Base-by-base conservation (phyloP, 345 rosid species). In the Bretschneidera sinensis region DNA sequence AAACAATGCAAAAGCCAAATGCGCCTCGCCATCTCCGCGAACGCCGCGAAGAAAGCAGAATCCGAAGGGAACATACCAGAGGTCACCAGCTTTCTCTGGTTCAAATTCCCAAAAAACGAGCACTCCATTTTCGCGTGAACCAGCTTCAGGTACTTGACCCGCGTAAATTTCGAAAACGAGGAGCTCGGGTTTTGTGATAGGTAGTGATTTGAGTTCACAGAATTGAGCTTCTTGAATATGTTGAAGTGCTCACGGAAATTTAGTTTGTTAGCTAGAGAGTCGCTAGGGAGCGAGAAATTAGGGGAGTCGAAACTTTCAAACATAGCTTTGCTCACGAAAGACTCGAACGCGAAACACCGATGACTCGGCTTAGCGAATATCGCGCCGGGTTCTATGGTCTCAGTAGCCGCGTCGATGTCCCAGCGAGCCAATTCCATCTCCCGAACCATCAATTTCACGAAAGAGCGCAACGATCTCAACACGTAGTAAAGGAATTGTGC, bases 61-160 rank as follows among this genome's bases (percentile, higher is more conserved):
- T 83, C 95, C 16, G 45, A n/a, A 49, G 98, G 91, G 65, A 74
- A 80, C 58, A 84, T 92, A 20, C 95, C 92, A 28, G 86, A 76
- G 47, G 53, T 85, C 43, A 94, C 74, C 24, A 78, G 57, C 72
- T 94, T 94, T 71, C 99, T 74, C 76, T 84, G 96, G 83, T 76
- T 86, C 82, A 88, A 70, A 63, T 85, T 94, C 23, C 96, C 87
- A 57, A 90, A 94, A 59, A 94, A 79, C 0, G 97, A 90, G 43
- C 96, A 88, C 75, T 94, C 99, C 99, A 94, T 88, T 69, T 90
- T 94, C 39, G 97, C 92, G 75, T 94, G 99, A 0, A 94, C 89
- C 1, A 94, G 79, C 34, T 69, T 78, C 48, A 76, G 74, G 59
- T 94, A 94, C 84, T 86, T 94, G 9, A 67, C 68, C 17, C 85